Base-by-base conservation (phyloP, 2,329 filamentous ascomycete genomes). In the Magnaporthiopsis poae region DNA sequence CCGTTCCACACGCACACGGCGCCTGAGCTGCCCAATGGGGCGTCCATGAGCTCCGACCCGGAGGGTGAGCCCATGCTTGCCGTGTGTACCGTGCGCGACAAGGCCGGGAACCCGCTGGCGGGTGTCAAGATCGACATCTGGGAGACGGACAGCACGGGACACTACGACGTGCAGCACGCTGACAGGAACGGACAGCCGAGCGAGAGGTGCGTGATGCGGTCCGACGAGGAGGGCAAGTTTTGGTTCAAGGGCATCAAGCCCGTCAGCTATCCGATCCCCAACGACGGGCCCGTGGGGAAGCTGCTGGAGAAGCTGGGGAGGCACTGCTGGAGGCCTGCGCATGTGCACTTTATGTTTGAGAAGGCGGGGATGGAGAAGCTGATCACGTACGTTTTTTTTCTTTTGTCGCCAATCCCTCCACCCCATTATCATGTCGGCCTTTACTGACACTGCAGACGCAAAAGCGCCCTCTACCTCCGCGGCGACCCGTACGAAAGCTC, bases 311-410 rank as follows among this genome's bases (percentile, higher is more conserved):
- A 79, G 72, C 74, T 95, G 71, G 82, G 84, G n/a, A 80, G 91
- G n/a, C 91, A 95, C 78, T 86, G 87, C 66, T 93, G 87, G 79
- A 79, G 91, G 65, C 91, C 91, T 1, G 85, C 87, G 27, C 91
- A 95, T 76, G 85, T 94, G 81, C 91, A 95, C 76, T 95, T 95
- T 72, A 95, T 96, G 90, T 92, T 96, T 78, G 86, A 88, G 74
- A 92, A 91, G 80, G 76, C 82, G 46, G 90, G 90, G 0, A 92
- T 85, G 79, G 91, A 96, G 79, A 85, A 89, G 74, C 77, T 96
- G 72, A 89, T 95, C 73, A 96, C 91, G 90, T 93, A 80, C 69
- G 88, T 87, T 12, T 46, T n/a, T 60, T 29, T 61, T 7, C 3
- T 11, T 35, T 35, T 7, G 1, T 11, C 33, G 7, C 5, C 33